Conservation (phyloP, 2,329 filamentous ascomycete genomes). For the Sordariomycetes sp. region DNA sequence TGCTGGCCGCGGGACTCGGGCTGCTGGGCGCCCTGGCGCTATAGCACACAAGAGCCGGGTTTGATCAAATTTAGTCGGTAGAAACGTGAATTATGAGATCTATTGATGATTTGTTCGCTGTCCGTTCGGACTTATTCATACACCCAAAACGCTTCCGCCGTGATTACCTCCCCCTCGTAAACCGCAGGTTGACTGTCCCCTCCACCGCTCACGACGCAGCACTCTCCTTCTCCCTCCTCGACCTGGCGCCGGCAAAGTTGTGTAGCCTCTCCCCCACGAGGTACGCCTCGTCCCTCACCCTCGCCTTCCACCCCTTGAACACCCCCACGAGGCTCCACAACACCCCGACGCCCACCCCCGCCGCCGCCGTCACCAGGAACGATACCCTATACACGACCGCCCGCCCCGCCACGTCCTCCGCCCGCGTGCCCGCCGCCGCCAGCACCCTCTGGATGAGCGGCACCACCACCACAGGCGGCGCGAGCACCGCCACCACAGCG, state of each 20-base stretch:
- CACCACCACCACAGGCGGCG: conserved; percentile 40
- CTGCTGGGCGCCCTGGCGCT: background rate
- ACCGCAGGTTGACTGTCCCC: no score
- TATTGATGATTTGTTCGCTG: background rate
- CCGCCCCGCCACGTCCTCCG: conserved; percentile 16
- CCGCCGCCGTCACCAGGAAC: conserved; percentile 53
- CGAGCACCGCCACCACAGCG: conserved; percentile 49
- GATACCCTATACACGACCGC: conserved; percentile 43
- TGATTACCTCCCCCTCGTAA: background rate
- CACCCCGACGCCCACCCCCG: conserved; percentile 33
- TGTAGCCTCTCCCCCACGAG: conserved; percentile 89
- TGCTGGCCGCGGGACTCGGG: background rate
- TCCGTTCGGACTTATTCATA: background rate
- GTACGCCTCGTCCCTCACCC: conserved; percentile 90
- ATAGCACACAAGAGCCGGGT: background rate
- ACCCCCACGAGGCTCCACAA: conserved; percentile 44
- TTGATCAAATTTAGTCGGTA: background rate
- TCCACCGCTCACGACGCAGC: background rate
- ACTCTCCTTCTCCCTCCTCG: background rate
- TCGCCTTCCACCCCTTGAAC: conserved; percentile 64
- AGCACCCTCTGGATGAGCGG: conserved; percentile 5
- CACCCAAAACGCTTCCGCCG: background rate
- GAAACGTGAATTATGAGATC: background rate
- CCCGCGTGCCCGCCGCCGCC: background rate
- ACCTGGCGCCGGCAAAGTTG: conserved; percentile 59